A percentile compares a stretch with the other conserved stretches of the same genome.
Conservation (phyloP, 2,329 filamentous ascomycete genomes). For the Chalara sp. region DNA sequence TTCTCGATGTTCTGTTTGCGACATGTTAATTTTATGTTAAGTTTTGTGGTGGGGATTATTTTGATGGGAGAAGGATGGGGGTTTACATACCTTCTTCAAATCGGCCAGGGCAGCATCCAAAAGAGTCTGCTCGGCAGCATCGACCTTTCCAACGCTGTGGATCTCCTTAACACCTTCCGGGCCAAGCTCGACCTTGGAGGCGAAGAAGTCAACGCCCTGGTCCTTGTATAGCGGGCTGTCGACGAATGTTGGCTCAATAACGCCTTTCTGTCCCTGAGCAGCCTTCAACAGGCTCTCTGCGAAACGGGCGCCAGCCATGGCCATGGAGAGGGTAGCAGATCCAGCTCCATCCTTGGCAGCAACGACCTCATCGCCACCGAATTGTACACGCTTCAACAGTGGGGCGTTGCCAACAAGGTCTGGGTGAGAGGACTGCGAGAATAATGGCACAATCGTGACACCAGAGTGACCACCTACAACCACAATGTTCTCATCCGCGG, state of each 20-base stretch:
- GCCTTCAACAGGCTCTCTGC: constrained; percentile 92
- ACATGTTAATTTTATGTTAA: not conserved
- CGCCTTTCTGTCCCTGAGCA: constrained; percentile 85
- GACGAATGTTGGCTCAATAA: constrained; percentile 92
- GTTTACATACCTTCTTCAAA: constrained; percentile 53
- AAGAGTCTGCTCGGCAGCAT: constrained; percentile 79
- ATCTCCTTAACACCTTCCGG: constrained; percentile 94
- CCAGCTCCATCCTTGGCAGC: constrained; percentile 90
- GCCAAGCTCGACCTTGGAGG: constrained; percentile 89
- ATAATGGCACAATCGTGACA: constrained; percentile 94
- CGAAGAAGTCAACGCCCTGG: constrained; percentile 89
- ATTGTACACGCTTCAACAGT: constrained; percentile 90
- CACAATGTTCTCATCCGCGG: constrained; percentile 54
- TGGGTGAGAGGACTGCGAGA: constrained; percentile 76
- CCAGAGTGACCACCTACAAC: constrained; percentile 97
- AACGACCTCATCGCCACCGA: constrained; percentile 95
- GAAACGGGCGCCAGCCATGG: constrained; percentile 91
- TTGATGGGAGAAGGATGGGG: not conserved
- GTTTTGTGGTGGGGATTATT: constrained; percentile 15
- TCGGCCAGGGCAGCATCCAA: constrained; percentile 75
- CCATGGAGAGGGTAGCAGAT: constrained; percentile 90
- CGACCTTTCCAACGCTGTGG: constrained; percentile 80
- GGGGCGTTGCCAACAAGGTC: constrained; percentile 49
- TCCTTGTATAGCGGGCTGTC: constrained; percentile 80
- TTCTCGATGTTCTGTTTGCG: constrained; percentile 75